Conservation (phyloP, 345 rosid genomes). For the Corchorus capsularis region DNA sequence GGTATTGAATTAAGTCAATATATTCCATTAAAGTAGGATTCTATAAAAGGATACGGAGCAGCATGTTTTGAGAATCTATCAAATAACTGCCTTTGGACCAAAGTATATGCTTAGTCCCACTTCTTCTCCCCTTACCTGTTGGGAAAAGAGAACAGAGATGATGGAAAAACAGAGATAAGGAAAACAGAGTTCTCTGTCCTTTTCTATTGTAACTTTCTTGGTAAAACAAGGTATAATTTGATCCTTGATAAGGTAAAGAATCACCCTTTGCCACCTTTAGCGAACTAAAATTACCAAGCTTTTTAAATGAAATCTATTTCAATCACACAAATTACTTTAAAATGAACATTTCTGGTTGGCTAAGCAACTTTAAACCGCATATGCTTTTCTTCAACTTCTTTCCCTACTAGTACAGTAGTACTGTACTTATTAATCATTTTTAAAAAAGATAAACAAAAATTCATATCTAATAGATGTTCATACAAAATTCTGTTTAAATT, state of each 20-base stretch:
- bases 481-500: neutral
- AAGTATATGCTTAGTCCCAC: neutral
- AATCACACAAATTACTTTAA: too few relatives aligned
- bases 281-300: neutral
- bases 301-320: neutral
- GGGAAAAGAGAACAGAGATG: too few relatives aligned
- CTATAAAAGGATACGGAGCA: neutral
- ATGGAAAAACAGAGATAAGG: too few relatives aligned
- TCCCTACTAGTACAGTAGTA: too few relatives aligned
- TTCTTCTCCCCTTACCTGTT: neutral
- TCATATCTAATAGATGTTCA: too few relatives aligned
- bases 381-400: neutral
- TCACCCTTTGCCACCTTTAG: neutral
- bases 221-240: conserved; percentile 7
- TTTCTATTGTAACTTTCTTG: neutral
- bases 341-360: neutral
- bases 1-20: neutral
- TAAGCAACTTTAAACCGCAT: neutral
- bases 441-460: too few relatives aligned
- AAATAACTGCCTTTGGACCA: neutral
- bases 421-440: too few relatives aligned
- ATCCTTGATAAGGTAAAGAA: neutral
- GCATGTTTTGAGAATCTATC: neutral
- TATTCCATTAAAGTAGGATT: neutral
- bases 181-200: neutral